Percentiles rank a stretch among this genome's conserved stretches.
These are phyloP conservation scores for Orbilia brochopaga DNA, from an alignment of 2,329 filamentous ascomycete species.

Conservation along the genomic window DNA sequence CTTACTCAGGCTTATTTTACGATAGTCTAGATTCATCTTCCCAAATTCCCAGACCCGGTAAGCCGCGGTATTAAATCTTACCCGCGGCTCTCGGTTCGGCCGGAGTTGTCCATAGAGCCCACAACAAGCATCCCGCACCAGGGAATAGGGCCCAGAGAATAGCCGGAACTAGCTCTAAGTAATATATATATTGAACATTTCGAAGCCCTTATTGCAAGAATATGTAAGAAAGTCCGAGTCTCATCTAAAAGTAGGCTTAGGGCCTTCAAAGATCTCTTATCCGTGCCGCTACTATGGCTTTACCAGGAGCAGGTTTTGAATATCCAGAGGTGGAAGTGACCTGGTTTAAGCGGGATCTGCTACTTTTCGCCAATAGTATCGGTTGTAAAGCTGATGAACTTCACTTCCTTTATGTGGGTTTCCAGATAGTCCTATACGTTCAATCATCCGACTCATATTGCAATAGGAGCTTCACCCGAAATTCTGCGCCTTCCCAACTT, in stretches of 20 bases:
- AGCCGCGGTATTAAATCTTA: neutral
- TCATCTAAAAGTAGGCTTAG: neutral
- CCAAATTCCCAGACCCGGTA: too few species aligned
- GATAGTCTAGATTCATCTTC: too few species aligned
- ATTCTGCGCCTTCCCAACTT: constrained; percentile 88
- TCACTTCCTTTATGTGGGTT: constrained; percentile 83
- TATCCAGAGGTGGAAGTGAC: constrained; percentile 76
- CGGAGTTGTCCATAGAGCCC: neutral
- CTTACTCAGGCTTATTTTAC: too few species aligned
- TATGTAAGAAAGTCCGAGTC: too few species aligned
- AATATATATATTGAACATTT: too few species aligned
- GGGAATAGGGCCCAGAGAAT: too few species aligned
- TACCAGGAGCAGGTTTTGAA: constrained; percentile 66
- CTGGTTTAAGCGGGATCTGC: constrained; percentile 85
- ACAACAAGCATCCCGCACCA: too few species aligned
- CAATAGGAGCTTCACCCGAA: constrained; percentile 80
- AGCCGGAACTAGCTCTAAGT: too few species aligned
- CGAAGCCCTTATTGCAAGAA: too few species aligned
- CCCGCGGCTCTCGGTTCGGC: neutral
- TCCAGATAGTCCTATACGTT: neutral
- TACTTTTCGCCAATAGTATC: constrained; percentile 90
- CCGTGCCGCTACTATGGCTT: constrained; percentile 6
- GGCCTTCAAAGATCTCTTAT: neutral
- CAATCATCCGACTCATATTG: neutral
- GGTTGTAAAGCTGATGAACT: constrained; percentile 84